Percentiles rank a stretch among this genome's conserved stretches.
phyloP scores from a whole-genome alignment of 2,329 filamentous ascomycete genomes.

The Epichloe aotearoae region DNA sequence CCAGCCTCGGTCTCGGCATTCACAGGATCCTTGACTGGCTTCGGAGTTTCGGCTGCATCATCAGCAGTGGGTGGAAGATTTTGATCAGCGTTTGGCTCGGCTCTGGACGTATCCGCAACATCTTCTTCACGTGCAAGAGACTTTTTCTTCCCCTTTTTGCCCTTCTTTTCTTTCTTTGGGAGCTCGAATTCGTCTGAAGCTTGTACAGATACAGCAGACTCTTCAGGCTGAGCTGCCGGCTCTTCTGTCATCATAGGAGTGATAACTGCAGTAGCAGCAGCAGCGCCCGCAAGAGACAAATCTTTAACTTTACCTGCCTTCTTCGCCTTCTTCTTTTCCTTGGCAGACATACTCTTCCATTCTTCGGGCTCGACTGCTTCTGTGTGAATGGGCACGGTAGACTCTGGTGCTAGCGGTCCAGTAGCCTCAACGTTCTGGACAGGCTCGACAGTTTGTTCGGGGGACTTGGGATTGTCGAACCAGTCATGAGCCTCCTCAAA shows the following conservation, averaged over 20 bases:
- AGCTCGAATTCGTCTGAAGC: constrained; percentile 5
- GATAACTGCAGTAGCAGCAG: constrained; percentile 3
- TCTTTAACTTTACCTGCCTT: constrained; percentile 11
- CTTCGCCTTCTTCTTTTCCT: constrained; percentile 11
- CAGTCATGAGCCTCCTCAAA: constrained; percentile 10
- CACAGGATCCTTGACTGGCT: neutral
- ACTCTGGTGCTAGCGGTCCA: constrained; percentile 3
- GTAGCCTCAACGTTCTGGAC: constrained; percentile 3
- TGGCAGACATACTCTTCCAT: constrained; percentile 7
- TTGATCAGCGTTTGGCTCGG: neutral
- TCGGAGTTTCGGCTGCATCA: neutral
- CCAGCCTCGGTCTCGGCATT: neutral
- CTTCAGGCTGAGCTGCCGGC: constrained; percentile 3
- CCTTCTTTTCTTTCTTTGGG: constrained; percentile 10
- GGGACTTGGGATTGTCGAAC: constrained; percentile 3
- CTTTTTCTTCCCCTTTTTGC: constrained; percentile 10
- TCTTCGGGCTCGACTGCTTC: constrained; percentile 9
- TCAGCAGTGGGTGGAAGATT: neutral
- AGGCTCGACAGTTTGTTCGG: constrained; percentile 1
- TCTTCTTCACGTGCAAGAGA: constrained; percentile 4
- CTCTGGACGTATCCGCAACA: neutral
- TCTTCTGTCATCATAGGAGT: neutral
- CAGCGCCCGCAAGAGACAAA: constrained; percentile 1
- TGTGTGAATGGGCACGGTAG: neutral
- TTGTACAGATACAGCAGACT: neutral